phyloP scores from a whole-genome alignment of 768 basidiomycete species.

The Russula lepida region DNA sequence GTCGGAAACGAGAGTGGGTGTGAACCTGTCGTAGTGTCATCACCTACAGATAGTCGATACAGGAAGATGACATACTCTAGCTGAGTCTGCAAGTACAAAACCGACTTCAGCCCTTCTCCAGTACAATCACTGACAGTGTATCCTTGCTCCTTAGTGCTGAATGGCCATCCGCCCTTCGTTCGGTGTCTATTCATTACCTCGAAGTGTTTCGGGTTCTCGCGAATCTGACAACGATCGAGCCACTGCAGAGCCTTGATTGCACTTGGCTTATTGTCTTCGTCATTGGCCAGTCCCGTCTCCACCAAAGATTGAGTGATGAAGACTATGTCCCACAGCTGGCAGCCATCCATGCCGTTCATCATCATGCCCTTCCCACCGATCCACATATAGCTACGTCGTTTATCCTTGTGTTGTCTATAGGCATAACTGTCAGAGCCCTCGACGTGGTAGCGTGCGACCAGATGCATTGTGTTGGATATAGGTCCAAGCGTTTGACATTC shows the following conservation, averaged over 20 bases:
- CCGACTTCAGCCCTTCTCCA: constrained; percentile 88
- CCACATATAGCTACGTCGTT: constrained; percentile 93
- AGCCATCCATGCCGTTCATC: constrained; percentile 93
- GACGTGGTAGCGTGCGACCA: constrained; percentile 62
- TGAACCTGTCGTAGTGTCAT: constrained; percentile 40
- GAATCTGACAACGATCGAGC: constrained; percentile 68
- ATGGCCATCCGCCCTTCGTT: constrained; percentile 69
- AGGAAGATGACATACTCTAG: constrained; percentile 47
- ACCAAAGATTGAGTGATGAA: constrained; percentile 91
- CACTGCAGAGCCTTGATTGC: constrained; percentile 56
- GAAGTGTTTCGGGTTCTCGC: constrained; percentile 58
- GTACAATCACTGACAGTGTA: constrained; percentile 96
- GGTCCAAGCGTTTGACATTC: constrained; percentile 84
- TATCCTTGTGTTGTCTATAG: constrained; percentile 65
- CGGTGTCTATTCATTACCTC: constrained; percentile 56
- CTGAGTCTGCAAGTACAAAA: constrained; percentile 75
- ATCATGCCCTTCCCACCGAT: constrained; percentile 81
- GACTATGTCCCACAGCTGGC: constrained; percentile 88
- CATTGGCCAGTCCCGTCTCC: constrained; percentile 73
- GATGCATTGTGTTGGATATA: constrained; percentile 94
- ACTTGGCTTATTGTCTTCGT: constrained; percentile 60
- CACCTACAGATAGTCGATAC: constrained; percentile 2
- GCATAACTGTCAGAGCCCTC: constrained; percentile 76
- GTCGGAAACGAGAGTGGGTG: constrained; percentile 67
- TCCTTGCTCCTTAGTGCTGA: constrained; percentile 88